Conservation (phyloP, 257 asterid genomes). For the Nemophila menziesii region DNA sequence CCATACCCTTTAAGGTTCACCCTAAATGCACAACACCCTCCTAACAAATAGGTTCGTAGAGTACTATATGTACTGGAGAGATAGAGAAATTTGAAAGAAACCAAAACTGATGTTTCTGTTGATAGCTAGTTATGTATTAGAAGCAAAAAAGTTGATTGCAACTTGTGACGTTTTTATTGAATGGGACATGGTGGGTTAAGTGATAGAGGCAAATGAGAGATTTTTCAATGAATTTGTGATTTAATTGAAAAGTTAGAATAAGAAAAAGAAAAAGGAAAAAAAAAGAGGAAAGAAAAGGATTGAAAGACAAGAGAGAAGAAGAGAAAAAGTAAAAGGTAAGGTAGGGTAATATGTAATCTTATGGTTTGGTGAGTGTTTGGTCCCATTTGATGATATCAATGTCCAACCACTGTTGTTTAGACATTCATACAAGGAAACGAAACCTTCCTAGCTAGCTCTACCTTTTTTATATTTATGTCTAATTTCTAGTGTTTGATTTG, state of each 20-base stretch:
- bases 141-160: constrained; percentile 1
- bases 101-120: constrained; percentile 2
- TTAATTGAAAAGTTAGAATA: not conserved
- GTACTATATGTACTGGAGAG: no score
- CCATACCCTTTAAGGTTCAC: no score
- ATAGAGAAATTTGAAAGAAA: no score
- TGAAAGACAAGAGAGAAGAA: constrained; percentile 4
- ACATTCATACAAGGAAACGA: constrained; percentile 26
- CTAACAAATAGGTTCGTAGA: no score
- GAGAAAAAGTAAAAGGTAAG: not conserved
- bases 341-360: constrained; percentile 27
- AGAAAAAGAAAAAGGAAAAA: constrained; percentile 7
- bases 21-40: no score
- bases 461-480: constrained; percentile 3
- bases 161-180: constrained; percentile 10
- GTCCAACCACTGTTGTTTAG: constrained; percentile 31
- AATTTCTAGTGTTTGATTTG: constrained; percentile 8
- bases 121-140: no score
- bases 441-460: no score
- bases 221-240: no score
- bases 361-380: constrained; percentile 27
- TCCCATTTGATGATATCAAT: constrained; percentile 21
- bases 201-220: constrained; percentile 11
- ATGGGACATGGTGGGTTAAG: constrained; percentile 10
- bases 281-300: constrained; percentile 7